Evolutionary conservation across 495 filamentous ascomycete genomes (phyloP), one percentile per base, ranked within the genome.

Genomic region (Amorphotheca resinae): DNA sequence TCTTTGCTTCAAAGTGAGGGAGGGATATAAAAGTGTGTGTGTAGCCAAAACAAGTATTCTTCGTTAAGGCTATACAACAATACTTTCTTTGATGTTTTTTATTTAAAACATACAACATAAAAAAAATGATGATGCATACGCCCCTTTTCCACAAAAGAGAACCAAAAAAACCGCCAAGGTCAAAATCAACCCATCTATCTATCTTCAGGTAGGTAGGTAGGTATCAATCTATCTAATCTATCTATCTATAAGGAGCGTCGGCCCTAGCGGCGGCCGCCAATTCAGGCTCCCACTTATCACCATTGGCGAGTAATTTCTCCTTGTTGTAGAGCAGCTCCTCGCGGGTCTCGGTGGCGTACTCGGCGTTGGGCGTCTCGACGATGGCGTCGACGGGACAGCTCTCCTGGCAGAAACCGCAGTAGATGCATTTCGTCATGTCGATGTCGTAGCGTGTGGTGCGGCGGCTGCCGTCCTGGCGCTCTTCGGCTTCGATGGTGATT

Each of bases 381-480:
- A 98, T 96, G 26, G 91, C 91, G 64, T 98, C 91, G 22, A 96
- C 91, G 22, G 91, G 91, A 66, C 91, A 98, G 50, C 84, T 93
- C 71, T 98, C 91, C 67, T 98, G 91, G 73, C 91, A 98, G 71
- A 93, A 93, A 11, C 91, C 91, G 61, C 91, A 98, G 74, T 96
- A 98, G 61, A 98, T 98, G 66, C 91, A 98, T 72, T 98, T 98
- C 59, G 91, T 96, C 91, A 98, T 98, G 71, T 98, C 91, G 62
- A 98, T 94, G 67, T 98, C 91, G 66, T 98, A 98, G 59, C 88
- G 77, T 39, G 89, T 95, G 36, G 91, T 98, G 55, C 91, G 76
- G 58, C 91, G 75, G 53, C 84, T 91, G 33, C 91, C 91, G 56
- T 98, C 91, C 56, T 80, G 84, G 64, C 91, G 87, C 68, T 98